Evolutionary conservation across 139 green algal genomes (phyloP).

Genomic region (Yamagishiella unicocca): DNA sequence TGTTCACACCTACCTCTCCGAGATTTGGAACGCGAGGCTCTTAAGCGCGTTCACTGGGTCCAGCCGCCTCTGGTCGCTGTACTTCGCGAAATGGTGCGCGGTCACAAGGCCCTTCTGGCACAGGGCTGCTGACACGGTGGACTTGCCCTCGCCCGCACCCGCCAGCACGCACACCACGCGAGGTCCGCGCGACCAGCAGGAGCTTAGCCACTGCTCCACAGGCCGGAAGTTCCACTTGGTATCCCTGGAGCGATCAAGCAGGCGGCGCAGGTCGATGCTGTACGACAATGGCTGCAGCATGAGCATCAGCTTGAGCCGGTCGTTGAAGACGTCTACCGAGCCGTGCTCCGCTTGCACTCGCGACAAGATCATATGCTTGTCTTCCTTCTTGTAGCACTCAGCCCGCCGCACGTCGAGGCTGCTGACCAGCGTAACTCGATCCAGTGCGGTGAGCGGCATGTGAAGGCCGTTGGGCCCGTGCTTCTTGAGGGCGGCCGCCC

Average conservation of each 20-base stretch:
- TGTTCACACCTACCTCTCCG: background rate
- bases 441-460: conserved; percentile 14
- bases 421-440: background rate
- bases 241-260: no score
- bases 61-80: conserved; percentile 47
- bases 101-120: background rate
- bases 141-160: conserved; percentile 52
- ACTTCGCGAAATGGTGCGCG: conserved; percentile 40
- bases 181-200: background rate
- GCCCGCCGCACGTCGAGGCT: conserved; percentile 6
- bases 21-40: conserved; percentile 50
- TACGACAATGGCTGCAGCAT: conserved; percentile 47
- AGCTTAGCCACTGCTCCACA: background rate
- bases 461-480: conserved; percentile 47
- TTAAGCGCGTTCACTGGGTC: conserved; percentile 45
- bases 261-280: conserved; percentile 26
- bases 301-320: conserved; percentile 30
- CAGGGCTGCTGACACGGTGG: conserved; percentile 30
- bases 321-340: conserved; percentile 20
- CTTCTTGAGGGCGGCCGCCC: conserved; percentile 6
- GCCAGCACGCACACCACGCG: conserved; percentile 41
- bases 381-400: background rate
- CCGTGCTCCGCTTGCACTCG: background rate
- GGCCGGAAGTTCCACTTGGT: background rate
- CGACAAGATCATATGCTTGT: conserved; percentile 43